Base-by-base conservation (phyloP, 2,329 filamentous ascomycete genomes). In the Pseudocercospora vitis region DNA sequence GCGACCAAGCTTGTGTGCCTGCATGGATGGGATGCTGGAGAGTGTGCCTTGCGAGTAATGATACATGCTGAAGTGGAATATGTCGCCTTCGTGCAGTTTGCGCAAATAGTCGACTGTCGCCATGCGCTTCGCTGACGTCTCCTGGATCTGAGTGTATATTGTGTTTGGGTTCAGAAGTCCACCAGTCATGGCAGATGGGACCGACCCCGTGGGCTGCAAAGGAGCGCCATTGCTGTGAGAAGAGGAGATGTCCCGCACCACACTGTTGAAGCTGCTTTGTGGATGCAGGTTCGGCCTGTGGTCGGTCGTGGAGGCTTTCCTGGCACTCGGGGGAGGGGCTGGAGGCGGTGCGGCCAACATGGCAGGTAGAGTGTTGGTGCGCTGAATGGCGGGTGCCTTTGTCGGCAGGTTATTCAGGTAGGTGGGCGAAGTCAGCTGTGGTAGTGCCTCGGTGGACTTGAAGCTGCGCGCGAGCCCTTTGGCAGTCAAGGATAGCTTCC, bases 51-150 rank as follows among this genome's bases (percentile, higher is more conserved):
- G 88, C 61, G 91, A 89, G 73, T 96, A 96, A 67, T 95, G 87
- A 56, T 96, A 83, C 0, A 94, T 96, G 74, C 96, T 96, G 78
- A 97, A 96, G 91, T 94, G 97, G 76, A 95, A 97, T 35, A 96
- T 85, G 54, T 90, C 86, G 56, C 92, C 91, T 74, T 96, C 91
- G 69, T 99, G 91, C 23, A 91, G 87, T 75, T 95, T 96, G 58
- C 91, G 84, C 59, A 99, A 73, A 69, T 99, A 99, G 65, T 95
- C 89, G 35, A 99, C 73, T 0, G 94, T 97, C 1, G 90, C 91
- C 76, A 99, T 96, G 63, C 94, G 83, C 77, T 99, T 99, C 54
- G 87, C 86, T 31, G 89, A 87, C 64, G 89, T 83, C 56, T 97
- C 92, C 53, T 92, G 88, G 57, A 99, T 83, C 59, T 84, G 81